phyloP scores from a whole-genome alignment of 768 basidiomycete genomes.

The Crucibulum laeve region DNA sequence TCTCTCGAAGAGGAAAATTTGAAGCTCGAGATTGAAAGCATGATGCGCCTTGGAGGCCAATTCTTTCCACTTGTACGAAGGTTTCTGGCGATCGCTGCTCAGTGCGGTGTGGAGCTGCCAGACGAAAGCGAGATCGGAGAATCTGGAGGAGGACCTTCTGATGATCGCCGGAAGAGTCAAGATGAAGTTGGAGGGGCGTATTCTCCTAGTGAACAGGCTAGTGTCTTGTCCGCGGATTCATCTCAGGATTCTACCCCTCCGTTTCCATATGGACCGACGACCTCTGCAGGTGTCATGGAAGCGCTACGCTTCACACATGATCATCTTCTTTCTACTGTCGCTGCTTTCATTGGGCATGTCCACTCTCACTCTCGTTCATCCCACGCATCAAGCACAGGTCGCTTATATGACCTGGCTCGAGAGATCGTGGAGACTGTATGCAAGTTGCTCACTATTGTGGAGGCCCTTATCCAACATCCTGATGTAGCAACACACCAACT shows the following conservation, averaged over 20 bases:
- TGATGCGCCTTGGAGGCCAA: constrained; percentile 78
- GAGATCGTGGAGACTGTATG: constrained; percentile 94
- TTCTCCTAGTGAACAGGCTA: constrained; percentile 14
- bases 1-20: constrained; percentile 37
- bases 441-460: constrained; percentile 86
- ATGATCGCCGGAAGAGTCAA: constrained; percentile 12
- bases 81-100: constrained; percentile 73
- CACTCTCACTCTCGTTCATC: constrained; percentile 88
- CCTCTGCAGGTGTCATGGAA: constrained; percentile 64
- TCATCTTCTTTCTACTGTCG: constrained; percentile 87
- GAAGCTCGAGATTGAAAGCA: constrained; percentile 60
- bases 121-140: constrained; percentile 34
- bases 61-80: constrained; percentile 77
- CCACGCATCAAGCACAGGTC: constrained; percentile 90
- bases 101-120: constrained; percentile 70
- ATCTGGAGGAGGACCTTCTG: constrained; percentile 22
- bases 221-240: constrained; percentile 69
- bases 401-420: constrained; percentile 91
- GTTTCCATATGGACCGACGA: constrained; percentile 73
- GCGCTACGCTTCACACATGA: constrained; percentile 84
- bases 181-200: constrained; percentile 20
- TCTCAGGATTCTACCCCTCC: constrained; percentile 53
- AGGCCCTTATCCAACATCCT: constrained; percentile 78
- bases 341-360: constrained; percentile 96
- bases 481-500: constrained; percentile 63